phyloP scores from a whole-genome alignment of 805 yeast species.

The Dipodascus albidus region DNA sequence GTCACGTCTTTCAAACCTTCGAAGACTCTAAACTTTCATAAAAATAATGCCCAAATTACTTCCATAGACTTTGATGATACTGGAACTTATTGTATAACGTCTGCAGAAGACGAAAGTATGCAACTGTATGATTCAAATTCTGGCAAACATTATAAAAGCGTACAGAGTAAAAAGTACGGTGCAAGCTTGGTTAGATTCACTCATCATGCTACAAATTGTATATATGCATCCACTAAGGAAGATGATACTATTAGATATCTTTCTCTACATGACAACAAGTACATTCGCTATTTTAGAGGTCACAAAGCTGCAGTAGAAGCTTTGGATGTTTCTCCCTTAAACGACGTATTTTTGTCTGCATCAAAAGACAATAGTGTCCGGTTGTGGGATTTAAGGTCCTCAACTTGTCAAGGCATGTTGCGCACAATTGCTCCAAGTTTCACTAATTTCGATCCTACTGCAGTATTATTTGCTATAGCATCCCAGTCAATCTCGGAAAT shows the following conservation, averaged over 20 bases:
- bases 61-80: constrained; percentile 63
- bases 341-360: constrained; percentile 53
- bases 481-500: constrained; percentile 33
- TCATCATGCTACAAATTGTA: constrained; percentile 56
- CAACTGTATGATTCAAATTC: constrained; percentile 66
- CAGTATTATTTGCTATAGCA: constrained; percentile 66
- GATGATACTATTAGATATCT: constrained; percentile 57
- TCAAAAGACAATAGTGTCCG: constrained; percentile 72
- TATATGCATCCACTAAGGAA: constrained; percentile 75
- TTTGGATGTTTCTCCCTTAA: constrained; percentile 61
- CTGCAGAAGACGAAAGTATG: constrained; percentile 74
- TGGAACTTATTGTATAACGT: constrained; percentile 67
- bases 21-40: constrained; percentile 40
- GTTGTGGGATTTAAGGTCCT: constrained; percentile 73
- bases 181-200: constrained; percentile 79
- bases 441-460: constrained; percentile 74
- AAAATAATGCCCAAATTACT: constrained; percentile 21
- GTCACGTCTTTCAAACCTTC: constrained; percentile 27
- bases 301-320: constrained; percentile 69
- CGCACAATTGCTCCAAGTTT: constrained; percentile 43
- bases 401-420: constrained; percentile 52
- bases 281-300: constrained; percentile 76
- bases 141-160: constrained; percentile 50
- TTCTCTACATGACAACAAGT: constrained; percentile 65
- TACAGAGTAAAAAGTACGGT: constrained; percentile 84